Base-by-base conservation (phyloP, 2,329 filamentous ascomycete species). In the Talaromyces funiculosus region DNA sequence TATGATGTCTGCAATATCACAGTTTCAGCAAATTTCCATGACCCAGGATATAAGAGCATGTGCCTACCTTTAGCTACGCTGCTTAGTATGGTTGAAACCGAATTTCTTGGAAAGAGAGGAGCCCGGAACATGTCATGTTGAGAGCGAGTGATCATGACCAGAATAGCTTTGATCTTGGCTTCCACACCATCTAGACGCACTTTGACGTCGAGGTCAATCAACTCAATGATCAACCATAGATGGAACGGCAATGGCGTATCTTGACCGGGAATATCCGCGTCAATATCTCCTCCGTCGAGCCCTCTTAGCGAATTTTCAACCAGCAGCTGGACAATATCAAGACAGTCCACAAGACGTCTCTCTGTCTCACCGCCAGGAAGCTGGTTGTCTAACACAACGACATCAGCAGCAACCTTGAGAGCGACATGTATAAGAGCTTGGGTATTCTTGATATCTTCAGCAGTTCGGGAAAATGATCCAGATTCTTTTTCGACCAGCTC, bases 341-440 rank as follows among this genome's bases (percentile, higher is more conserved):
- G 81, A 57, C 90, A 92, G 69, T 91, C 88, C 37, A 83, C 74
- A 8, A 77, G 67, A 60, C 78, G 76, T 4, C 69, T 68, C 60
- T 74, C 67, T 31, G 70, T 63, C 57, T 73, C 75, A 56, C 66
- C 65, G 74, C 29, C 82, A 76, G 43, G 86, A 74, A 60, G 89
- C 2, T 92, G 85, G 67, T 91, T 84, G 69, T 84, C 59, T 56
- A 43, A 57, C 38, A 62, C 43, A 40, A 47, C 12, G 6, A 58
- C 69, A 40, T 68, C 66, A 12, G 97, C 79, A 22, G 91, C 89
- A 61, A 90, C 89, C 69, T 90, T 87, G 54, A 88, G 82, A 67
- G 94, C 89, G 64, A 96, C 89, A 69, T 90, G 92, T 57, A 96
- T 87, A 54, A 97, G 83, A 75, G 92, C 89, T 68, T 92, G 88